These are phyloP conservation scores for Blumeria graminis DNA, from an alignment of 2,329 filamentous ascomycete genomes.

Conservation along the genomic window DNA sequence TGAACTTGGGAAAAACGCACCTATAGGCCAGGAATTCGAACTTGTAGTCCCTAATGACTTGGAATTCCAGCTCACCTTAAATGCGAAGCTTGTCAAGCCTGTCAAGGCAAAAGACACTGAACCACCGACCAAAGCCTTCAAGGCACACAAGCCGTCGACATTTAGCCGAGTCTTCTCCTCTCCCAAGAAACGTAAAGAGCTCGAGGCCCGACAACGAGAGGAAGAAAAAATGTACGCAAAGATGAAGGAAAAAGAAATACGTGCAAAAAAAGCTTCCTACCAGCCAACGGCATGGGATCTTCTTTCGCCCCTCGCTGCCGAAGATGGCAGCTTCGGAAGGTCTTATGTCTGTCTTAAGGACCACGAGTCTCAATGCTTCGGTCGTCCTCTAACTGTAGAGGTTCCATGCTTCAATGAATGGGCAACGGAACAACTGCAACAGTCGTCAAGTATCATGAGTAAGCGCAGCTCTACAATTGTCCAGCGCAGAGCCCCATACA, in stretches of 20 bases:
- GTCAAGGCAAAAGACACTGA: slow-evolving; percentile 29
- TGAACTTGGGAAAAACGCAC: slow-evolving; percentile 72
- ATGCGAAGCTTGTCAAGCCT: slow-evolving; percentile 77
- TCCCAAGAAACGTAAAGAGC: slow-evolving; percentile 88
- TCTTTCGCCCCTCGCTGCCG: slow-evolving; percentile 61
- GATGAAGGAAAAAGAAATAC: slow-evolving; percentile 37
- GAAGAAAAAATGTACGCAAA: slow-evolving; percentile 49
- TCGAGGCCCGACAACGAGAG: slow-evolving; percentile 62
- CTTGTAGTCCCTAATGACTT: slow-evolving; percentile 89
- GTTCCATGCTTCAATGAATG: slow-evolving; percentile 97
- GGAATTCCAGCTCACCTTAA: slow-evolving; percentile 94
- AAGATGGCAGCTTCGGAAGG: slow-evolving; percentile 82
- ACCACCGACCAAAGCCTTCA: slow-evolving; percentile 37
- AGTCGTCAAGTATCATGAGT: slow-evolving; percentile 76
- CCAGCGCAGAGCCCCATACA: slow-evolving; percentile 77
- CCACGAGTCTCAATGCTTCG: slow-evolving; percentile 71
- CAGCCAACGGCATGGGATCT: slow-evolving; percentile 65
- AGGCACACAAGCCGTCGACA: slow-evolving; percentile 54
- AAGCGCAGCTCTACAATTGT: slow-evolving; percentile 53
- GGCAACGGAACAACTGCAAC: slow-evolving; percentile 64
- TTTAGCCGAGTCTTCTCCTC: slow-evolving; percentile 86
- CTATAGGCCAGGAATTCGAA: slow-evolving; percentile 95
- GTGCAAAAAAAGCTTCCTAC: slow-evolving; percentile 33
- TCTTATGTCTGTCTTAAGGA: slow-evolving; percentile 87
- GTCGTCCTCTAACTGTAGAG: slow-evolving; percentile 67